These are phyloP conservation scores for Fomitopsis pinicola DNA, from an alignment of 1,284 basidiomycete species.

Conservation along the genomic window DNA sequence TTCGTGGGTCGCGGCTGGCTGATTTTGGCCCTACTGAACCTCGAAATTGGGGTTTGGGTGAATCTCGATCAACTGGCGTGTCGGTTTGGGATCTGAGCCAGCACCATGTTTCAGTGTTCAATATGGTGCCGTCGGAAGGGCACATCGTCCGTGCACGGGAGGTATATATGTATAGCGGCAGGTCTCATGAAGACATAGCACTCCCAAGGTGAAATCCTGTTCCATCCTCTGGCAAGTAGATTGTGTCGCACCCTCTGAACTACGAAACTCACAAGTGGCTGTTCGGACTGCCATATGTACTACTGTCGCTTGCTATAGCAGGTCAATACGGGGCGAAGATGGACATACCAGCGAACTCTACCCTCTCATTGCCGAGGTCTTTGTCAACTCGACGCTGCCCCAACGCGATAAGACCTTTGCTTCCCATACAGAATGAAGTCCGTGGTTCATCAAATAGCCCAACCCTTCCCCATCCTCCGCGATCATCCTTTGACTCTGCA, in stretches of 20 bases:
- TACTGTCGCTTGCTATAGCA: neutral
- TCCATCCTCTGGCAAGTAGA: neutral
- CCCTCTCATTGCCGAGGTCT: neutral
- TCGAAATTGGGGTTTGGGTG: neutral
- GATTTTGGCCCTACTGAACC: too few species aligned
- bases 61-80: neutral
- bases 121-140: neutral
- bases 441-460: conserved; percentile 6
- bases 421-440: neutral
- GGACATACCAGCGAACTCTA: neutral
- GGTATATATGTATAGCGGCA: neutral
- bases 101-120: neutral
- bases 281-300: neutral
- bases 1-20: neutral
- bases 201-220: neutral
- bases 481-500: neutral
- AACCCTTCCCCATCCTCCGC: conserved; percentile 20
- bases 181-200: neutral
- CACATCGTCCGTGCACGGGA: neutral
- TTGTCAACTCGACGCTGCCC: neutral
- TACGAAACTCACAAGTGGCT: neutral
- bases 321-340: neutral
- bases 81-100: neutral
- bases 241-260: neutral
- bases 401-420: neutral